phyloP scores from a whole-genome alignment of 768 basidiomycete genomes.

The Termitomyces sp. region DNA sequence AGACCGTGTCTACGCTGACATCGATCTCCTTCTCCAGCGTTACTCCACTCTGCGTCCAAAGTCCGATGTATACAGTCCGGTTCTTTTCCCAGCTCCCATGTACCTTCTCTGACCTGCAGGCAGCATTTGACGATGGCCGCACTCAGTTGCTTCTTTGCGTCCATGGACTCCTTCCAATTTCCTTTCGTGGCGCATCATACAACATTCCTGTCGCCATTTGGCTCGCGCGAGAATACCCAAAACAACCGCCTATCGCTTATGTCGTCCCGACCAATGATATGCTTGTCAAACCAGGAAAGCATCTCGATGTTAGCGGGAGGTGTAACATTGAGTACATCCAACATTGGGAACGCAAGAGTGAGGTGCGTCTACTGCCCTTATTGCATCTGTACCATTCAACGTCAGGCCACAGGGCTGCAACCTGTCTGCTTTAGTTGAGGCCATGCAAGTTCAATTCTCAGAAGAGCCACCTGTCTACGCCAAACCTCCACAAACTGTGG shows the following conservation, averaged over 20 bases:
- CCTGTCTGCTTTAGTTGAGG: conserved; percentile 68
- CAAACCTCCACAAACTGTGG: conserved; percentile 50
- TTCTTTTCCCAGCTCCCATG: conserved; percentile 16
- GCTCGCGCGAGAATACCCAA: conserved; percentile 84
- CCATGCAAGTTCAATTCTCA: conserved; percentile 82
- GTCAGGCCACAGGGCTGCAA: conserved; percentile 59
- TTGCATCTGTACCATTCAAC: conserved; percentile 13
- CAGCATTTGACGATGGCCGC: conserved; percentile 93
- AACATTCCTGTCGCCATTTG: conserved; percentile 93
- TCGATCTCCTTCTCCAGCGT: conserved; percentile 54
- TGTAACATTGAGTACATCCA: conserved; percentile 67
- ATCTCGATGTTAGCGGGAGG: conserved; percentile 79
- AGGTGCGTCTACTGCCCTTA: conserved; percentile 51
- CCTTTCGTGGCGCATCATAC: conserved; percentile 72
- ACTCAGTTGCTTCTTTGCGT: conserved; percentile 88
- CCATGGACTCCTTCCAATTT: conserved; percentile 89
- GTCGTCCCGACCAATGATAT: conserved; percentile 91
- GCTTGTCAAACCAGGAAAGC: conserved; percentile 74
- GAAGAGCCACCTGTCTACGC: conserved; percentile 87
- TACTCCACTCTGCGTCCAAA: conserved; percentile 66
- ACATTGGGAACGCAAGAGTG: conserved; percentile 79
- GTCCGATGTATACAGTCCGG: conserved; percentile 74
- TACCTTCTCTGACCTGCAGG: conserved; percentile 7
- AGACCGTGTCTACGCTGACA: conserved; percentile 61
- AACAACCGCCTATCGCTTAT: conserved; percentile 78